Conservation (phyloP, 257 asterid species). For the Rehmannia glutinosa region DNA sequence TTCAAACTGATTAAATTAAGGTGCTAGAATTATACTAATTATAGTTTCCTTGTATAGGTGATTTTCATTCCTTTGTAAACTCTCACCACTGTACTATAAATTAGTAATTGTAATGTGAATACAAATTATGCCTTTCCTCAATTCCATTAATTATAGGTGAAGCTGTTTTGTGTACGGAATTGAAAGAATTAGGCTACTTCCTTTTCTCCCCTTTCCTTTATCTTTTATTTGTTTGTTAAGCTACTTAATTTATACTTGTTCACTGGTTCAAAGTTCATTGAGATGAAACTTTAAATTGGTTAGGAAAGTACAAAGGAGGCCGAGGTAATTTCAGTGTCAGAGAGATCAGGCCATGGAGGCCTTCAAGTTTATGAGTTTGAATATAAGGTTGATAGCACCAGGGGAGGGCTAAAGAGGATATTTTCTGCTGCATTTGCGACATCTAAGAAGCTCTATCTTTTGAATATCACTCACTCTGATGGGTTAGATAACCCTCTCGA, state of each 20-base stretch:
- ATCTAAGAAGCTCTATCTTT: conserved; percentile 76
- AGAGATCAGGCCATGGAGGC: conserved; percentile 58
- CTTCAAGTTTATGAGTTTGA: conserved; percentile 87
- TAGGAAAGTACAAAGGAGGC: conserved; percentile 92
- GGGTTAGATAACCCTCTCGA: conserved; percentile 57
- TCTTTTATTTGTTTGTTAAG: background rate
- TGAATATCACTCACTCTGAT: conserved; percentile 70
- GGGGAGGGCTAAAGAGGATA: conserved; percentile 88
- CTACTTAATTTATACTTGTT: background rate
- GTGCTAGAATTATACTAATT: too few relatives aligned
- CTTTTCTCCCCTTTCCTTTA: background rate
- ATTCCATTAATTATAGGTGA: too few relatives aligned
- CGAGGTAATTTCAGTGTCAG: conserved; percentile 70
- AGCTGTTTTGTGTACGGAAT: too few relatives aligned
- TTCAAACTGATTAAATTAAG: too few relatives aligned
- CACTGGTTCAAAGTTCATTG: background rate
- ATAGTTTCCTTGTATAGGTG: too few relatives aligned
- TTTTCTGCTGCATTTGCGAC: conserved; percentile 86
- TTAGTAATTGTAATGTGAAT: too few relatives aligned
- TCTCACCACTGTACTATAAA: too few relatives aligned
- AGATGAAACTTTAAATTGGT: conserved; percentile 1
- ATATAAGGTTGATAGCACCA: conserved; percentile 80
- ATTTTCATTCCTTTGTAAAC: too few relatives aligned
- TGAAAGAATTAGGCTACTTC: background rate
- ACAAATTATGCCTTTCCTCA: too few relatives aligned